Conservation (phyloP, 441 rosid species). For the Eutrema salsugineum region DNA sequence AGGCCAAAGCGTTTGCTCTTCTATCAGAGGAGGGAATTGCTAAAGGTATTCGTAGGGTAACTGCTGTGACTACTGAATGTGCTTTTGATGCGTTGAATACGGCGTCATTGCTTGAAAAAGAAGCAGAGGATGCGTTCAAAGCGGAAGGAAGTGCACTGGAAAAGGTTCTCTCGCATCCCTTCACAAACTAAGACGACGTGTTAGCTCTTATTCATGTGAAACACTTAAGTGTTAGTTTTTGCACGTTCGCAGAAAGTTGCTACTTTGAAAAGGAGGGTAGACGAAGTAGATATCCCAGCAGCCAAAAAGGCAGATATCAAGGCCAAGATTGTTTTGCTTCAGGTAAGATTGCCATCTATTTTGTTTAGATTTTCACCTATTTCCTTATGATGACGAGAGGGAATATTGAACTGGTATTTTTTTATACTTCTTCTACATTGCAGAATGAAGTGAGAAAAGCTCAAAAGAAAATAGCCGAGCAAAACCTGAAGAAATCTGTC, state of each 20-base stretch:
- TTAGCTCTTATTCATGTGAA: not conserved
- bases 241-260: not conserved
- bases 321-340: slow-evolving; percentile 68
- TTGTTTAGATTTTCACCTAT: not conserved
- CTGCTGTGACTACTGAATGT: slow-evolving; percentile 82
- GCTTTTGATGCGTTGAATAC: slow-evolving; percentile 71
- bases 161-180: slow-evolving; percentile 49
- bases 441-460: slow-evolving; percentile 28
- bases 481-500: slow-evolving; percentile 75
- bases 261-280: slow-evolving; percentile 69
- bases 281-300: slow-evolving; percentile 76
- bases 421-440: too few species aligned
- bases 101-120: slow-evolving; percentile 64
- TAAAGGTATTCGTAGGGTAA: slow-evolving; percentile 83
- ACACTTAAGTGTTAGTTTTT: not conserved
- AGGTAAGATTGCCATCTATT: slow-evolving; percentile 41
- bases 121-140: slow-evolving; percentile 61
- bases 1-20: slow-evolving; percentile 94
- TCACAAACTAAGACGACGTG: not conserved
- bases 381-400: too few species aligned
- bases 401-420: too few species aligned
- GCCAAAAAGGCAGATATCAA: slow-evolving; percentile 85
- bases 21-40: slow-evolving; percentile 97
- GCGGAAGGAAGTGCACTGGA: slow-evolving; percentile 68
- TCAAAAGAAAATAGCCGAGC: slow-evolving; percentile 41